These are phyloP conservation scores for Neonectria magnoliae DNA, from an alignment of 2,329 filamentous ascomycete species.

Conservation along the genomic window DNA sequence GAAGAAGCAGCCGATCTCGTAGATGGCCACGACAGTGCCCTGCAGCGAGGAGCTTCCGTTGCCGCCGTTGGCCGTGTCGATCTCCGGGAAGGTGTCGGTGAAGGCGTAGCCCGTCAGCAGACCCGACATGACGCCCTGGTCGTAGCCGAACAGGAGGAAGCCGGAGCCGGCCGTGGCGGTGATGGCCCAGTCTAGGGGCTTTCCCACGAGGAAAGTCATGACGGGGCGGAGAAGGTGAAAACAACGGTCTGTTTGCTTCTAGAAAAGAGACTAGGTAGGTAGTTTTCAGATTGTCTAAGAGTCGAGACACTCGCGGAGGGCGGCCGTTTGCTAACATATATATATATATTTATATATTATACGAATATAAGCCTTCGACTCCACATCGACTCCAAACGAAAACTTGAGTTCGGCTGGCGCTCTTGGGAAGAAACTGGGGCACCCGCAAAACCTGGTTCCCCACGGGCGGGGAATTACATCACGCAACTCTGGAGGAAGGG, in stretches of 20 bases:
- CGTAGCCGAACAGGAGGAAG: conserved; percentile 50
- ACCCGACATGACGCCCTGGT: conserved; percentile 47
- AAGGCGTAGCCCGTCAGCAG: conserved; percentile 48
- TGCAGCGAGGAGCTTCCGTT: conserved; percentile 55
- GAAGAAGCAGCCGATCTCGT: conserved; percentile 59
- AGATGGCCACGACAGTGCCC: conserved; percentile 57
- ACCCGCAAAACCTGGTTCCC: conserved; percentile 17
- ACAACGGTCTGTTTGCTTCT: background rate
- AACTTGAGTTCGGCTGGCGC: background rate
- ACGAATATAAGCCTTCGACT: background rate
- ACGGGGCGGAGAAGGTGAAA: background rate
- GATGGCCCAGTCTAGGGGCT: conserved; percentile 52
- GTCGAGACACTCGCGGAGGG: conserved; percentile 28
- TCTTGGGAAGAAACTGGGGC: conserved; percentile 14
- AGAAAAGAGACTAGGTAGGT: background rate
- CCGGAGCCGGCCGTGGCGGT: conserved; percentile 48
- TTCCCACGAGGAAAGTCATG: conserved; percentile 44
- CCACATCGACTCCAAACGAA: background rate
- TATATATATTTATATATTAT: conserved; percentile 20
- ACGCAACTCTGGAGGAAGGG: background rate
- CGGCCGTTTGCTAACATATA: conserved; percentile 33
- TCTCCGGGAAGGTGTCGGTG: conserved; percentile 46
- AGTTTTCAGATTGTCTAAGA: background rate
- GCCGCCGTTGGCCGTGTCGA: conserved; percentile 49
- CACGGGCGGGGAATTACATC: conserved; percentile 17